phyloP scores from a whole-genome alignment of 1,284 basidiomycete genomes.

The Porogramme epimiltina region DNA sequence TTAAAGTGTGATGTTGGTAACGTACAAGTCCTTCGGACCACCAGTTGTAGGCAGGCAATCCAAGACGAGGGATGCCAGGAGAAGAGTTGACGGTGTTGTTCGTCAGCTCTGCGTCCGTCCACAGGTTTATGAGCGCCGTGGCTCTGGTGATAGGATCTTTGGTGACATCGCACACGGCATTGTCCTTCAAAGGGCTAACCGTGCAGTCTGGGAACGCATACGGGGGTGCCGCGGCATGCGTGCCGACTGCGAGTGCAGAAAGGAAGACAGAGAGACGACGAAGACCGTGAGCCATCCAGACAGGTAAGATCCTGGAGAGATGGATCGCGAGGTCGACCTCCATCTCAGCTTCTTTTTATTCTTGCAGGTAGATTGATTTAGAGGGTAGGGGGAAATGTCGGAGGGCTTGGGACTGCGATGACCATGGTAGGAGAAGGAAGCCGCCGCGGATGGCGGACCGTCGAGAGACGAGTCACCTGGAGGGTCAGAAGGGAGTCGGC shows the following conservation, averaged over 20 bases:
- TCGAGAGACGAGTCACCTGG: slow-evolving; percentile 9
- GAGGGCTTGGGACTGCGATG: background rate
- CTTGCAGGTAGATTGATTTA: background rate
- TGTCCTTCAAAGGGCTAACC: slow-evolving; percentile 45
- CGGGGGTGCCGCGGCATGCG: slow-evolving; percentile 1
- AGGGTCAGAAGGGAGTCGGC: background rate
- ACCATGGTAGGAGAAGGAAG: background rate
- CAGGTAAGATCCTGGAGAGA: slow-evolving; percentile 3
- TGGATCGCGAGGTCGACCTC: background rate
- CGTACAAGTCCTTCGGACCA: slow-evolving; percentile 54
- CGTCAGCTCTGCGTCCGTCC: slow-evolving; percentile 52
- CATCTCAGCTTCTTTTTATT: slow-evolving; percentile 2
- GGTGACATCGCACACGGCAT: slow-evolving; percentile 49
- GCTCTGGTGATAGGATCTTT: slow-evolving; percentile 49
- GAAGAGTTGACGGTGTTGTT: slow-evolving; percentile 49
- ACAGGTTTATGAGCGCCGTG: slow-evolving; percentile 45
- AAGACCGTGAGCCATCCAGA: slow-evolving; percentile 16
- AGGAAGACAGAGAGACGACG: slow-evolving; percentile 12
- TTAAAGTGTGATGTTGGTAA: slow-evolving; percentile 1
- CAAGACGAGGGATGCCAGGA: slow-evolving; percentile 52
- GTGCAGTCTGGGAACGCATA: slow-evolving; percentile 47
- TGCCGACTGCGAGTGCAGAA: slow-evolving; percentile 5
- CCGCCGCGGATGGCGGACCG: background rate
- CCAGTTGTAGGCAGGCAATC: slow-evolving; percentile 54
- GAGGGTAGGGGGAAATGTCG: slow-evolving; percentile 12